These are phyloP conservation scores for Penicillium sp. DNA, from an alignment of 2,329 filamentous ascomycete species.

Conservation along the genomic window DNA sequence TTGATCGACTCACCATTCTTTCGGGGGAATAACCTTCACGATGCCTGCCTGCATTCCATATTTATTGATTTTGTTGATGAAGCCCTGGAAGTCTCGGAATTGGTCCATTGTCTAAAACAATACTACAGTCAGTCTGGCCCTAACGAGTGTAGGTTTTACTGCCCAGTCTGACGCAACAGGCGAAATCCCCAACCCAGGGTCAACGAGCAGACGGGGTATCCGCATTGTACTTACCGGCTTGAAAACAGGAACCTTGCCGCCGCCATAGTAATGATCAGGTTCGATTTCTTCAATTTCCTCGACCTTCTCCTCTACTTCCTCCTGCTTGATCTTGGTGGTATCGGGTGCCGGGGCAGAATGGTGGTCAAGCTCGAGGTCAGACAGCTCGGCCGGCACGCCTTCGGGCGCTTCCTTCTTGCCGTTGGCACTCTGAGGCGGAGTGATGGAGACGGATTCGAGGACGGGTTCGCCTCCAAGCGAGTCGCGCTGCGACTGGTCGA, in stretches of 20 bases:
- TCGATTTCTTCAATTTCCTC: slow-evolving; percentile 76
- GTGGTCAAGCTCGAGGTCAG: slow-evolving; percentile 44
- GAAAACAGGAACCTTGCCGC: slow-evolving; percentile 84
- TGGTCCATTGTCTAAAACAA: slow-evolving; percentile 73
- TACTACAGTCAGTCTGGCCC: slow-evolving; percentile 21
- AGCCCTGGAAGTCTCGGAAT: slow-evolving; percentile 89
- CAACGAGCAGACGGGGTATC: background rate
- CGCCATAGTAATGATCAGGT: slow-evolving; percentile 84
- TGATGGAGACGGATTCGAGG: slow-evolving; percentile 40
- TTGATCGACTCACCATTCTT: slow-evolving; percentile 76
- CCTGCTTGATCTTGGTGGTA: slow-evolving; percentile 34
- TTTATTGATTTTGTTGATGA: slow-evolving; percentile 83
- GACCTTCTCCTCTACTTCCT: slow-evolving; percentile 58
- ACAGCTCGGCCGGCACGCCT: slow-evolving; percentile 42
- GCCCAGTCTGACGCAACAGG: background rate
- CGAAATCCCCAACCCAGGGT: too few species aligned
- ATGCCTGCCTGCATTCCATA: slow-evolving; percentile 98
- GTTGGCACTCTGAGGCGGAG: slow-evolving; percentile 46
- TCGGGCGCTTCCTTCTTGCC: slow-evolving; percentile 47
- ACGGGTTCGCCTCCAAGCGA: slow-evolving; percentile 26
- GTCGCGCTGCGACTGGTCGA: slow-evolving; percentile 34
- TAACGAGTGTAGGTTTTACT: background rate
- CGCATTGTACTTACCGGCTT: slow-evolving; percentile 63
- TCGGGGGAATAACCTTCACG: slow-evolving; percentile 88
- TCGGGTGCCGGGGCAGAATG: slow-evolving; percentile 28